phyloP scores from a whole-genome alignment of 106 monocot genomes.

The Alisma plantagoaquatica region DNA sequence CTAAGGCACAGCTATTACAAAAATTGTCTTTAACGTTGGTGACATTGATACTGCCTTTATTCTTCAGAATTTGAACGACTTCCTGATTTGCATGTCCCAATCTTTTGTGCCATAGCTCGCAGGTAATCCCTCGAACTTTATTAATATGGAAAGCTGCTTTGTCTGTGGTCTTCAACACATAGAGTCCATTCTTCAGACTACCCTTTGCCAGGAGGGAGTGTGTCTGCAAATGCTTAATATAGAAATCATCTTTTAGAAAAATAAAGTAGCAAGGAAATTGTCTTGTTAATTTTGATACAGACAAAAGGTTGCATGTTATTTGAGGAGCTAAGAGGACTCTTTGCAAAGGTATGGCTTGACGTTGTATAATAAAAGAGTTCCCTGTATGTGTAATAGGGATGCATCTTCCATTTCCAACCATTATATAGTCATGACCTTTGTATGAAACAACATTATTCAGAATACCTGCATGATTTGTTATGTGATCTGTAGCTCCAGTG shows the following conservation, averaged over 20 bases:
- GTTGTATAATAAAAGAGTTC: too few species aligned
- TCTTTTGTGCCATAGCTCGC: neutral
- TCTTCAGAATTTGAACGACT: neutral
- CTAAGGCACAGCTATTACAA: neutral
- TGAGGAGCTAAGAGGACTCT: slow-evolving; percentile 2
- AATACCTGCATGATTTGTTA: neutral
- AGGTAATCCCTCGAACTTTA: neutral
- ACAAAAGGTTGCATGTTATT: slow-evolving; percentile 7
- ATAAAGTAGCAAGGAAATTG: neutral
- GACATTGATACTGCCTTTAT: neutral
- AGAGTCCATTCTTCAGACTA: neutral
- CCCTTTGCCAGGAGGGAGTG: neutral
- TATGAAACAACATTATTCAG: neutral
- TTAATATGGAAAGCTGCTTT: neutral
- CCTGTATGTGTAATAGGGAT: neutral
- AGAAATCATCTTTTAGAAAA: slow-evolving; percentile 1
- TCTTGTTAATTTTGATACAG: slow-evolving; percentile 7
- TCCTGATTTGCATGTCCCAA: neutral
- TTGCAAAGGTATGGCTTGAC: neutral
- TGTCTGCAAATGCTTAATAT: slow-evolving; percentile 2
- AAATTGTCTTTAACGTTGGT: too few species aligned
- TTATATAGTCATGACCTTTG: neutral
- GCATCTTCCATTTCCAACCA: neutral
- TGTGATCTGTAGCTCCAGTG: neutral
- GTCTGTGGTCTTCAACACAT: neutral